Conservation (phyloP, 192 early-diverging fungal genomes). For the Dissophora globulifera region DNA sequence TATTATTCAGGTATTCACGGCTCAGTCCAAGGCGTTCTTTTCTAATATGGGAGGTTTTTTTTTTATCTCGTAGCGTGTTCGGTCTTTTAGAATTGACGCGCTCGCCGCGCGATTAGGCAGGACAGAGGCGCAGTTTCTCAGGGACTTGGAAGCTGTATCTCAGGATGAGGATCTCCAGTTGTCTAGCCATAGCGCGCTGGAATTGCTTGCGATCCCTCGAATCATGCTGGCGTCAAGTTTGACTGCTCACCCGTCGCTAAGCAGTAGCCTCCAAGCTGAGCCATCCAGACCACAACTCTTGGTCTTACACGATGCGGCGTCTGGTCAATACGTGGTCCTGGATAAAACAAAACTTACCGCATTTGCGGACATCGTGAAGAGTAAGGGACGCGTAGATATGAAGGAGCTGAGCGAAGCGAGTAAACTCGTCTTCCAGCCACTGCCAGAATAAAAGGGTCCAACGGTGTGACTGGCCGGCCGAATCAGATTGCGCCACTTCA, state of each 20-base stretch:
- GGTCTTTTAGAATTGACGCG: slow-evolving; percentile 19
- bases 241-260: background rate
- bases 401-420: slow-evolving; percentile 27
- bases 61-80: slow-evolving; percentile 16
- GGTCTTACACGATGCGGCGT: slow-evolving; percentile 14
- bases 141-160: slow-evolving; percentile 27
- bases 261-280: background rate
- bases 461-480: background rate
- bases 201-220: background rate
- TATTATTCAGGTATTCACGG: background rate
- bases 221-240: slow-evolving; percentile 23
- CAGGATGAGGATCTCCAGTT: slow-evolving; percentile 6
- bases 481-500: slow-evolving; percentile 21
- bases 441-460: background rate
- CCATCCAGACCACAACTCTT: slow-evolving; percentile 13
- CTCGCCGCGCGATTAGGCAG: slow-evolving; percentile 24
- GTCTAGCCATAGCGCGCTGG: background rate
- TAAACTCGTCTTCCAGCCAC: slow-evolving; percentile 6
- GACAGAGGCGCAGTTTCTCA: slow-evolving; percentile 36
- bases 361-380: slow-evolving; percentile 12
- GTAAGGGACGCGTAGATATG: slow-evolving; percentile 19
- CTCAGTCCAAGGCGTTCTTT: too few relatives aligned
- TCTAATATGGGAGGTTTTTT: background rate
- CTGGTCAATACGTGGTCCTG: slow-evolving; percentile 34
- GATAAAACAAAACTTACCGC: slow-evolving; percentile 6